Percentiles rank a stretch among this genome's conserved stretches.
phyloP scores from a whole-genome alignment of 2,329 filamentous ascomycete genomes.

The Proliferodiscus dingleyae region DNA sequence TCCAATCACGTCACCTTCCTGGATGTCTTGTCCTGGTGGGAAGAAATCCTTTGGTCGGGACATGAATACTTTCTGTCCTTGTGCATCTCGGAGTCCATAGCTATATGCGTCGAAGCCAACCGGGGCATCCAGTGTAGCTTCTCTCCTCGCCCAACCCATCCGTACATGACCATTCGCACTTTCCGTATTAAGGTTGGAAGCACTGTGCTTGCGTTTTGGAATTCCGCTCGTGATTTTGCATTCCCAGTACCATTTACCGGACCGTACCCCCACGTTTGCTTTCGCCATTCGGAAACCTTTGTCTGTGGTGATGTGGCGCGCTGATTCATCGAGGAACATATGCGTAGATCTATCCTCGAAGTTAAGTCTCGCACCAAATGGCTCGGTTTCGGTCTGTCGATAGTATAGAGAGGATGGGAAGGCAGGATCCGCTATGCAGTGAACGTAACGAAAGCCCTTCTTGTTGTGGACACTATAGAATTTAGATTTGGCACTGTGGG shows the following conservation, averaged over 20 bases:
- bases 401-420: conserved; percentile 88
- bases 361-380: conserved; percentile 79
- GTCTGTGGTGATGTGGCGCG: conserved; percentile 76
- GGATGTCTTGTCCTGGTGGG: conserved; percentile 69
- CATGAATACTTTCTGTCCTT: conserved; percentile 88
- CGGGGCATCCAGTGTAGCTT: conserved; percentile 76
- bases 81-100: conserved; percentile 85
- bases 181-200: conserved; percentile 17
- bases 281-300: conserved; percentile 90
- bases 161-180: conserved; percentile 57
- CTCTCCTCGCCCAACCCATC: conserved; percentile 78
- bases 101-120: conserved; percentile 90
- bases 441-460: conserved; percentile 78
- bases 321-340: conserved; percentile 75
- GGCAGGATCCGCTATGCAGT: conserved; percentile 82
- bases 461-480: conserved; percentile 53
- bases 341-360: conserved; percentile 87
- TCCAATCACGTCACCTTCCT: conserved; percentile 89
- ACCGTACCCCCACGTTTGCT: conserved; percentile 83
- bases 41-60: conserved; percentile 91
- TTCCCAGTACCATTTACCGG: conserved; percentile 92
- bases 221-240: conserved; percentile 82
- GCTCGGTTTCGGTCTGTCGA: conserved; percentile 79
- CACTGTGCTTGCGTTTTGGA: conserved; percentile 33
- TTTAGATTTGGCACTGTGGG: conserved; percentile 14